These are phyloP conservation scores for Pythium volutum DNA, from an alignment of 352 stramenopile genomes.

Conservation along the genomic window DNA sequence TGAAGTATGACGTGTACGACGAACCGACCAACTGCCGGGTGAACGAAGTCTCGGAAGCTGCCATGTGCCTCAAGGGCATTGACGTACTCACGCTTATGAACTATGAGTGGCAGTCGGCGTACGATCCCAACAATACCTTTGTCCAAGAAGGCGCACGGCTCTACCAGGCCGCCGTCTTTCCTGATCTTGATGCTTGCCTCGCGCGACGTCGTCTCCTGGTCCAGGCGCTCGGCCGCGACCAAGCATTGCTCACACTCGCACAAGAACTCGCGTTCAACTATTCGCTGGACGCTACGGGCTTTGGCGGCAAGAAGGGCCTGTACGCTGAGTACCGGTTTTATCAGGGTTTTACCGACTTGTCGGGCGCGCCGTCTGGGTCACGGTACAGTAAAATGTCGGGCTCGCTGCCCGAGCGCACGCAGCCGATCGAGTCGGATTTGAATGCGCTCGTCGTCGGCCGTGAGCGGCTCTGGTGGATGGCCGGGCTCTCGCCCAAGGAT, in stretches of 20 bases:
- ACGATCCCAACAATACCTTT: conserved; percentile 15
- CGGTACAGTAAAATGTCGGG: conserved; percentile 21
- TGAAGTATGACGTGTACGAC: no score
- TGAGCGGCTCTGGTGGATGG: conserved; percentile 20
- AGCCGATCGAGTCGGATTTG: conserved; percentile 15
- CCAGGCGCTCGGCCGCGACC: conserved; percentile 13
- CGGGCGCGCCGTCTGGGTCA: conserved; percentile 19
- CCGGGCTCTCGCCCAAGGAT: conserved; percentile 2
- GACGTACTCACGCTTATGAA: conserved; percentile 22
- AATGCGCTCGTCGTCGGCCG: conserved; percentile 21
- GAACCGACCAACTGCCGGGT: conserved; percentile 3
- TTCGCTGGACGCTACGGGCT: conserved; percentile 10
- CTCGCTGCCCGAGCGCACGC: conserved; percentile 18
- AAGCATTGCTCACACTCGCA: conserved; percentile 10
- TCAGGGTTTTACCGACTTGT: conserved; percentile 24
- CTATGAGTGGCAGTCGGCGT: conserved; percentile 21
- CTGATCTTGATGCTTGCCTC: conserved; percentile 22
- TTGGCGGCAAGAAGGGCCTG: conserved; percentile 19
- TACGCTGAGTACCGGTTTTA: conserved; percentile 16
- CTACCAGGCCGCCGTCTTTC: conserved; percentile 18
- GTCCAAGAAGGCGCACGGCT: conserved; percentile 6
- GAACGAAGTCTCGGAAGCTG: conserved; percentile 21
- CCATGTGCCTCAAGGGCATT: conserved; percentile 27
- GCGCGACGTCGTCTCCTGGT: conserved; percentile 8
- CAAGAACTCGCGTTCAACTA: conserved; percentile 22